A percentile compares a stretch with the other conserved stretches of the same genome.
These are phyloP conservation scores for Guadua angustifolia DNA, from an alignment of 176 grass and related monocot genomes.

Conservation along the genomic window DNA sequence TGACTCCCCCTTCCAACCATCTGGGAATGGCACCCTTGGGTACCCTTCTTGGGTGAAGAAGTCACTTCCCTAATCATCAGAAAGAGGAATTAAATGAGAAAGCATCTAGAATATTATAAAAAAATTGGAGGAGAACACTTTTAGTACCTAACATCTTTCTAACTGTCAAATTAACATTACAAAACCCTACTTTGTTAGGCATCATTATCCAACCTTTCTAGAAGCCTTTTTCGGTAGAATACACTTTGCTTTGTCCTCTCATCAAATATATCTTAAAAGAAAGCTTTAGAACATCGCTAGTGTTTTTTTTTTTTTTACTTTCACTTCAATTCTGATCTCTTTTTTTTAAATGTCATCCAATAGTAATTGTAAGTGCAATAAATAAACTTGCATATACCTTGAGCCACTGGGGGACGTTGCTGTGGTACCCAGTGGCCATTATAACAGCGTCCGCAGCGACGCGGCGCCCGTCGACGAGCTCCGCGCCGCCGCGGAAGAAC, in stretches of 20 bases:
- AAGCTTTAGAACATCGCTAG: not conserved
- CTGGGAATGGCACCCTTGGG: constrained; percentile 57
- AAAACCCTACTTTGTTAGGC: constrained; percentile 47
- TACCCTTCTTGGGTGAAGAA: constrained; percentile 55
- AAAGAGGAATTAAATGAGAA: not conserved
- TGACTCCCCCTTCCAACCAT: constrained; percentile 57
- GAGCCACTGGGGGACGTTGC: constrained; percentile 81
- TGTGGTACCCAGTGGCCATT: constrained; percentile 79
- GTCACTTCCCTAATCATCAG: constrained; percentile 46
- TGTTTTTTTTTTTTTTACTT: not conserved
- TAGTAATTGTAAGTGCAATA: not conserved
- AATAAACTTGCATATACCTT: constrained; percentile 47
- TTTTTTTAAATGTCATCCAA: not conserved
- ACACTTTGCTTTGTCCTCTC: constrained; percentile 33
- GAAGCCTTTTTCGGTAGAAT: constrained; percentile 35
- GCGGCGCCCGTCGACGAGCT: constrained; percentile 61
- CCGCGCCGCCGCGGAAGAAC: constrained; percentile 46
- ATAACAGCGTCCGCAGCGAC: constrained; percentile 66
- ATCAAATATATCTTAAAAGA: constrained; percentile 6
- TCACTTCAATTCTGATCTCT: not conserved
- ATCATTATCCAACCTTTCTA: constrained; percentile 38
- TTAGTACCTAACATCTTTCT: constrained; percentile 49
- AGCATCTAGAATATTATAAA: not conserved
- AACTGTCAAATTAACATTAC: constrained; percentile 48
- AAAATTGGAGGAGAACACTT: not conserved